Conservation (phyloP, 1,284 basidiomycete genomes). For the Ceratobasidium sp. region DNA sequence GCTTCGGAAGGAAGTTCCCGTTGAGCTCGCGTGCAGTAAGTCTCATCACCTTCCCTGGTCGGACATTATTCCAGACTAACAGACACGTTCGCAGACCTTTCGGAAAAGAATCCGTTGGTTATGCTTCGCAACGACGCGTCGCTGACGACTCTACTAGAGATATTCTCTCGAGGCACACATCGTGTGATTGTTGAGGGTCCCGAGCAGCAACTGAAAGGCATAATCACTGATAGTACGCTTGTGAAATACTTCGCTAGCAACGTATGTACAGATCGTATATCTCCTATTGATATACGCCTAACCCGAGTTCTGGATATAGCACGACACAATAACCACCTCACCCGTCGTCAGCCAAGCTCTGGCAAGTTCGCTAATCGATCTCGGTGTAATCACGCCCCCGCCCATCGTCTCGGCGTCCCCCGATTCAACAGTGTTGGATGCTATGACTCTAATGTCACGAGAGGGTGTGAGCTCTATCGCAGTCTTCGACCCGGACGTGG, state of each 20-base stretch:
- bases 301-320: conserved; percentile 15
- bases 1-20: conserved; percentile 73
- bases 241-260: conserved; percentile 46
- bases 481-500: conserved; percentile 47
- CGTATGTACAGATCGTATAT: conserved; percentile 10
- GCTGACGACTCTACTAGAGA: conserved; percentile 70
- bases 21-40: conserved; percentile 80
- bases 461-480: conserved; percentile 50
- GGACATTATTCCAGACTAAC: conserved; percentile 8
- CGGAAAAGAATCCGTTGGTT: conserved; percentile 82
- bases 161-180: conserved; percentile 78
- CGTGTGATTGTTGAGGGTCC: conserved; percentile 58
- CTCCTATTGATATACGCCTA: background rate
- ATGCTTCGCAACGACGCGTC: conserved; percentile 72
- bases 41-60: conserved; percentile 49
- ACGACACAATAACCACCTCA: conserved; percentile 35
- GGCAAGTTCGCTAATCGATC: conserved; percentile 43
- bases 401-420: conserved; percentile 48
- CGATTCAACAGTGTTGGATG: conserved; percentile 49
- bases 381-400: conserved; percentile 42
- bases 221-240: conserved; percentile 48
- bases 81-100: conserved; percentile 69
- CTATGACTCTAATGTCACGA: conserved; percentile 49
- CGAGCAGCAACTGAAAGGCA: conserved; percentile 45
- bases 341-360: conserved; percentile 34